Base-by-base conservation (phyloP, 495 filamentous ascomycete species). In the Daldinia concentrica region DNA sequence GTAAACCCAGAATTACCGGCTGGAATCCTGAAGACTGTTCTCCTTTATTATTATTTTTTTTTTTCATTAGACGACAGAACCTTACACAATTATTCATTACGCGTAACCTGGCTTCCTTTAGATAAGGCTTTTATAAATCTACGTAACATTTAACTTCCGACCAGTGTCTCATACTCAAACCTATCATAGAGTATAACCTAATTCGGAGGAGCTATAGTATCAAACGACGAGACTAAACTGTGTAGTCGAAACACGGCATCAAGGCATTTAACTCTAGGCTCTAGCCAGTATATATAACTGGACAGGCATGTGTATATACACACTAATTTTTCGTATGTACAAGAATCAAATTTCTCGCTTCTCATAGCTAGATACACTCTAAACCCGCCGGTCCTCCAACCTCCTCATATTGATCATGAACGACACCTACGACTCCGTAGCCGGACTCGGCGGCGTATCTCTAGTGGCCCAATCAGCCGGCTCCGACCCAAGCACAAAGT, bases 401-500 rank as follows among this genome's bases (percentile, higher is more conserved):
- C 34, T n/a, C 30, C 1, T 9, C 27, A 34, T 3, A n/a, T 22
- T 6, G 6, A 22, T 24, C 50, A 6, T 36, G 26, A 41, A 11
- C 26, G 1, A 36, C 52, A n/a, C 22, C 54, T 19, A 65, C 36
- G 61, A 58, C 71, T 73, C 74, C 62, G 74, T 79, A 7, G 77
- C 79, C 24, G 79, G 81, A 55, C 79, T 81, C 29, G 87, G 89
- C n/a, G 90, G 90, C 56, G 84, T 76, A 59, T 78, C 78, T 0
- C 88, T 89, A 34, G 84, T 87, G 29, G 86, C 85, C 89, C 89
- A 91, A 26, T 79, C 68, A 32, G 48, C 82, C 19, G 82, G 81
- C 57, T 87, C 79, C 4, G 74, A 24, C 0, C 89, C 90, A 12
- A 91, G 79, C 5, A 85, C 84, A 77, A 91, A 91, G 57, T 91